Evolutionary conservation across 1,284 basidiomycete genomes (phyloP), one percentile per base, ranked within the genome.

Genomic region (Sphaerobolus stellatus): DNA sequence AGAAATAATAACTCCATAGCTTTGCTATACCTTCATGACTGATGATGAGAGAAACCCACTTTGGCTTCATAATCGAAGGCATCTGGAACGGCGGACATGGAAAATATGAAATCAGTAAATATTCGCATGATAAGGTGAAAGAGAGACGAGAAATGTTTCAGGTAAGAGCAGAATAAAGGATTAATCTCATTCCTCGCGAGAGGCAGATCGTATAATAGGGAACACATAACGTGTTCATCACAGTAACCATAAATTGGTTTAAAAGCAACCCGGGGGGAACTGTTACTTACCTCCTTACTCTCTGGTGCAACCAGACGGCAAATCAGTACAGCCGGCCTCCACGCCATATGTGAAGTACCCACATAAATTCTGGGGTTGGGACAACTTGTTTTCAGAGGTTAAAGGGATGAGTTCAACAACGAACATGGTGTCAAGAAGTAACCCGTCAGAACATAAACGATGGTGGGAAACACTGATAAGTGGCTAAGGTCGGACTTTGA

Each of bases 151-250:
- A n/a, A n/a, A n/a, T n/a, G n/a, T n/a, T n/a, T n/a, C n/a, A n/a
- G n/a, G n/a, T n/a, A n/a, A n/a, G n/a, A n/a, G n/a, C n/a, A n/a
- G n/a, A n/a, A n/a, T n/a, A n/a, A n/a, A n/a, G n/a, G n/a, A n/a
- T n/a, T n/a, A 22, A 14, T 43, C 18, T 43, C 41, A 22, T 43
- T 14, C 18, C 22, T 22, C 6, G 8, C 24, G 46, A 31, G 6
- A 27, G 20, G 30, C 22, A 30, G 22, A n/a, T 33, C 48, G 48
- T 50, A 50, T 38, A 33, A 49, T 33, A 36, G 27, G 48, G 48
- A 49, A 49, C 48, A 30, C 5, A 44, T 9, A 44, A 22, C n/a
- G n/a, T n/a, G n/a, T n/a, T n/a, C n/a, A 44, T 44, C 41, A 44
- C 22, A 11, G 9, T 44, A 44, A 44, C 13, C 22, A 20, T 9